Evolutionary conservation across 768 basidiomycete species (phyloP), one percentile per base, ranked within the genome.

Genomic region (Multifurca ochricompacta): DNA sequence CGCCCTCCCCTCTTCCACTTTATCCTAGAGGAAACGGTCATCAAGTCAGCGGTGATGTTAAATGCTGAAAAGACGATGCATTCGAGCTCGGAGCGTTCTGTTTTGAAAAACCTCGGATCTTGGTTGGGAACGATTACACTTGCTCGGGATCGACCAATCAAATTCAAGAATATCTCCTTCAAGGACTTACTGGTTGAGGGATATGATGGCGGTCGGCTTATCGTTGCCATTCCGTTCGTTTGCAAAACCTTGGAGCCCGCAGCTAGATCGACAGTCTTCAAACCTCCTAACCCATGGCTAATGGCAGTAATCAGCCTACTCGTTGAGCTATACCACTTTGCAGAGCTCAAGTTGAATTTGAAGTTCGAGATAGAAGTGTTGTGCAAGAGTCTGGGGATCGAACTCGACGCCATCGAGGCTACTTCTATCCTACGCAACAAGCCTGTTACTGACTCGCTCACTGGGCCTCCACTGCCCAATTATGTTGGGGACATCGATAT

Each of bases 341-440:
- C 92, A 4, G 94, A 98, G 62, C 77, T 98, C 58, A 95, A 95
- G 71, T 75, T 98, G 51, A 96, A 97, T 66, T 78, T 93, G 67
- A 98, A 97, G 70, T 99, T 99, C 65, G 96, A 98, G 71, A 98
- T 99, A 51, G 96, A 99, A 70, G 85, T 97, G 35, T 73, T 98
- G 18, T 98, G 95, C 77, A 94, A 92, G 68, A 81, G 81, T 30
- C 80, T 99, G 30, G 84, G 91, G 27, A 81, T 99, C 61, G 85
- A 92, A 63, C 78, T 97, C 27, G 89, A 88, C 65, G 68, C 82
- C 6, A 76, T 97, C 42, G 90, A 95, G 65, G 85, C 88, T 3
- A 85, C 92, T 5, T 84, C 79, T 4, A 78, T 94, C 47, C 74
- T 99, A 19, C 82, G 91, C 54, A 90, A 78, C 60, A 77, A 93